phyloP scores from a whole-genome alignment of 768 basidiomycete species.

The Gymnopilus junonius region DNA sequence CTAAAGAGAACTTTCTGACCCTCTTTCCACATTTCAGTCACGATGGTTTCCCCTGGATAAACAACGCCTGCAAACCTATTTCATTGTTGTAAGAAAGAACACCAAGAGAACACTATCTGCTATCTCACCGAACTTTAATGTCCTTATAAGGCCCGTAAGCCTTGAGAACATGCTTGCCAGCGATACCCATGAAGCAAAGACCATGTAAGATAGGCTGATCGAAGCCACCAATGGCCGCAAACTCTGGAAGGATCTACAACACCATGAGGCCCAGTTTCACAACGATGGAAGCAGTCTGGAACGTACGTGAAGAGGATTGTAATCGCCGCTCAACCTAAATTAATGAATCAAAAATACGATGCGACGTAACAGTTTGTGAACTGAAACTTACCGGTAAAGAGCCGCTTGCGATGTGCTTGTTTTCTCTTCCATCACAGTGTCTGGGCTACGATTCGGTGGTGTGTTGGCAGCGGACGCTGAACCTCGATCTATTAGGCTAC shows the following conservation, averaged over 20 bases:
- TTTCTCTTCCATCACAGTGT: slow-evolving; percentile 88
- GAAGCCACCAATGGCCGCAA: slow-evolving; percentile 95
- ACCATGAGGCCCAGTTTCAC: not conserved
- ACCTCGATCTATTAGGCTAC: slow-evolving; percentile 72
- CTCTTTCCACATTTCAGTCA: slow-evolving; percentile 99
- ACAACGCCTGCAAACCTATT: slow-evolving; percentile 86
- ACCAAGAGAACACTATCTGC: not conserved
- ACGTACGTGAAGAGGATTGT: slow-evolving; percentile 87
- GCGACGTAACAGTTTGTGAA: not conserved
- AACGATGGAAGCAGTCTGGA: not conserved
- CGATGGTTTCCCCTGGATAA: slow-evolving; percentile 93
- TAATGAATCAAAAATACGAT: not conserved
- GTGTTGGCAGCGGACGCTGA: slow-evolving; percentile 81
- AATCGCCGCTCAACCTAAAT: slow-evolving; percentile 83
- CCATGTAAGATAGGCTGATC: slow-evolving; percentile 89
- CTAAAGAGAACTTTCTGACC: slow-evolving; percentile 89
- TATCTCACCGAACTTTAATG: slow-evolving; percentile 86
- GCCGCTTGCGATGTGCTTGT: slow-evolving; percentile 85
- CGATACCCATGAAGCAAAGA: slow-evolving; percentile 90
- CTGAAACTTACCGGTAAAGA: slow-evolving; percentile 75
- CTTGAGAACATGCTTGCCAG: slow-evolving; percentile 91
- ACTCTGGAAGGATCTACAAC: slow-evolving; percentile 84
- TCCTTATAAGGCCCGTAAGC: slow-evolving; percentile 85
- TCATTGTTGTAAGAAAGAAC: not conserved
- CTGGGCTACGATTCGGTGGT: slow-evolving; percentile 83